These are phyloP conservation scores for Ensete glaucum DNA, from an alignment of 176 grass and related monocot genomes.

Conservation along the genomic window DNA sequence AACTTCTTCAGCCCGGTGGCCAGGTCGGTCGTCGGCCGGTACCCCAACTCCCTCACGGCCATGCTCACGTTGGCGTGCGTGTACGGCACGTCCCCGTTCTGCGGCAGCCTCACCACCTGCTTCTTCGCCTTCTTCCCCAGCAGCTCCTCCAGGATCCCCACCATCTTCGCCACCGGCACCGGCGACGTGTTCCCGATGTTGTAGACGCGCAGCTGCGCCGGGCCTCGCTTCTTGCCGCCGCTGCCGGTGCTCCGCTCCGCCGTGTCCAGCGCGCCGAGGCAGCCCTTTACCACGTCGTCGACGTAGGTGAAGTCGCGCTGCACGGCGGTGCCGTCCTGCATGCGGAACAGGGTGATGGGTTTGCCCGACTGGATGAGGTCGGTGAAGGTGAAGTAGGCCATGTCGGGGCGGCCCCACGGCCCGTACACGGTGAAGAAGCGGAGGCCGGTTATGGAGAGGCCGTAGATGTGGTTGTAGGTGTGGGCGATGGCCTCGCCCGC, in stretches of 20 bases:
- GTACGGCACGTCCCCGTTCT: slow-evolving; percentile 84
- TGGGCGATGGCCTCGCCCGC: slow-evolving; percentile 90
- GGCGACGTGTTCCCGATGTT: slow-evolving; percentile 87
- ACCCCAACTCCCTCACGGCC: slow-evolving; percentile 63
- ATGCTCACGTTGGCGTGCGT: slow-evolving; percentile 88
- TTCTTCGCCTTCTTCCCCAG: slow-evolving; percentile 89
- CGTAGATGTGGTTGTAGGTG: slow-evolving; percentile 87
- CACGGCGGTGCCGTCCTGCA: slow-evolving; percentile 42
- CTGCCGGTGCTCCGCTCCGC: slow-evolving; percentile 56
- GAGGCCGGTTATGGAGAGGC: slow-evolving; percentile 77
- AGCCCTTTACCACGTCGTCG: slow-evolving; percentile 82
- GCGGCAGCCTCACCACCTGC: slow-evolving; percentile 62
- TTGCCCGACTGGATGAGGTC: slow-evolving; percentile 50
- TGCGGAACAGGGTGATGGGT: slow-evolving; percentile 60
- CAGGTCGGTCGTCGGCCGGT: slow-evolving; percentile 67
- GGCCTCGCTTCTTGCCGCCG: slow-evolving; percentile 41
- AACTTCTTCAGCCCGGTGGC: slow-evolving; percentile 63
- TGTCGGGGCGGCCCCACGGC: slow-evolving; percentile 85
- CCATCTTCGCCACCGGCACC: slow-evolving; percentile 70
- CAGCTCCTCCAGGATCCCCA: slow-evolving; percentile 62
- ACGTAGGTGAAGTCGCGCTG: slow-evolving; percentile 88
- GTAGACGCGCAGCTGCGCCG: slow-evolving; percentile 67
- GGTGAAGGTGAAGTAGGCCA: slow-evolving; percentile 92
- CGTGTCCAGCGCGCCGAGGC: slow-evolving; percentile 67
- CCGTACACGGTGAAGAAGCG: slow-evolving; percentile 97